Evolutionary conservation across 768 basidiomycete species (phyloP), one percentile per base, ranked within the genome.

Genomic region (Russula brevipes): DNA sequence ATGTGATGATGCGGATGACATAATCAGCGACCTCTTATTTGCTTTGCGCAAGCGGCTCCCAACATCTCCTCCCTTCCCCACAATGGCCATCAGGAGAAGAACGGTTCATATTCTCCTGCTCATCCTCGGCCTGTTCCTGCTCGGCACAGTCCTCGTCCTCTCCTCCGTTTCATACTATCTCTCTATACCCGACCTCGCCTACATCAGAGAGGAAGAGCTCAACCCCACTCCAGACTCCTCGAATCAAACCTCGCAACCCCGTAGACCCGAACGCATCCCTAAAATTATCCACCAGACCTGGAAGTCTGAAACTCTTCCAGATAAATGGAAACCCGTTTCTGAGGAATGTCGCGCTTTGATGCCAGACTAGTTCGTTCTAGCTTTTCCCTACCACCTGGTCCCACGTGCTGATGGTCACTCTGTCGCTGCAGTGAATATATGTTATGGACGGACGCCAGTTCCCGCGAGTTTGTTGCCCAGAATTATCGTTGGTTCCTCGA

Each of bases 201-300:
- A 92, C 74, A 78, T 98, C 71, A 79, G 86, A 5, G 90, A 95
- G 72, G 73, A 77, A 12, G 90, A 95, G 71, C 83, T 96, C 10
- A 83, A 85, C 66, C 69, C 80, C 47, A 77, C 80, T 60, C 76
- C 79, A 73, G 79, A 81, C 68, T 74, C 77, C 31, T 80, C 81
- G 49, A 82, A 84, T 52, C 85, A 82, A 81, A 87, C 88, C 71
- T 82, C 85, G 31, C 78, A 82, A 31, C 81, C 85, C 68, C 81
- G 79, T 61, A 78, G 80, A 65, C 77, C 83, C 44, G 90, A 97
- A 71, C 84, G 81, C 68, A 86, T 98, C 42, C 97, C 95, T 3
- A 83, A 92, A 55, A 91, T 99, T 61, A 83, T 99, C 53, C 97
- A 99, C 75, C 96, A 98, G 82, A 98, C 97, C 30, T 99, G 97